A percentile compares a stretch with the other conserved stretches of the same genome.
phyloP scores from a whole-genome alignment of 169 alveolate genomes.

The Hepatocystis sp. region DNA sequence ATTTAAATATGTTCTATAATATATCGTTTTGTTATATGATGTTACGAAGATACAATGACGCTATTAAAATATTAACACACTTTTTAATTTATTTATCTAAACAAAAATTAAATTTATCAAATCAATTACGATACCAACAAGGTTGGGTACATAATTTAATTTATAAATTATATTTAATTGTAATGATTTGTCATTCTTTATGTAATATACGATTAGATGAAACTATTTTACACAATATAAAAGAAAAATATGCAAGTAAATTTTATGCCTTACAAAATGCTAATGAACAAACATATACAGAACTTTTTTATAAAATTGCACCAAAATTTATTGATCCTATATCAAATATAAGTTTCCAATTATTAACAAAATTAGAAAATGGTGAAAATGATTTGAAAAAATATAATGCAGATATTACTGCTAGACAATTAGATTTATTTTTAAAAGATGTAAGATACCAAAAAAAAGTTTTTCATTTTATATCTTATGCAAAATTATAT shows the following conservation, averaged over 20 bases:
- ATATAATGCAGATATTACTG: conserved; percentile 79
- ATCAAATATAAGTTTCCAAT: conserved; percentile 65
- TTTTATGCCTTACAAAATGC: conserved; percentile 86
- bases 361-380: conserved; percentile 72
- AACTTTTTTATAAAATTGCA: conserved; percentile 82
- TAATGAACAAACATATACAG: conserved; percentile 86
- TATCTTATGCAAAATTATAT: conserved; percentile 86
- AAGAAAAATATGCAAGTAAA: conserved; percentile 87
- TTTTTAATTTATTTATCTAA: conserved; percentile 81
- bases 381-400: conserved; percentile 63
- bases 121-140: conserved; percentile 87
- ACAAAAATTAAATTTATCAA: conserved; percentile 79
- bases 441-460: conserved; percentile 84
- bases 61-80: conserved; percentile 84
- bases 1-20: conserved; percentile 84
- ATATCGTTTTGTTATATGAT: conserved; percentile 88
- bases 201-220: conserved; percentile 84
- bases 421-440: conserved; percentile 80
- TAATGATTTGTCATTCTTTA: conserved; percentile 85
- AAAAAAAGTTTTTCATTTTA: conserved; percentile 82
- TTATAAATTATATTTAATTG: conserved; percentile 86
- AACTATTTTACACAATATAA: conserved; percentile 82
- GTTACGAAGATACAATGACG: conserved; percentile 89
- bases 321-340: conserved; percentile 89
- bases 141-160: conserved; percentile 80